A percentile compares a stretch with the other conserved stretches of the same genome.
These are phyloP conservation scores for Bipolaris cookei DNA, from an alignment of 2,329 filamentous ascomycete species.

Conservation along the genomic window DNA sequence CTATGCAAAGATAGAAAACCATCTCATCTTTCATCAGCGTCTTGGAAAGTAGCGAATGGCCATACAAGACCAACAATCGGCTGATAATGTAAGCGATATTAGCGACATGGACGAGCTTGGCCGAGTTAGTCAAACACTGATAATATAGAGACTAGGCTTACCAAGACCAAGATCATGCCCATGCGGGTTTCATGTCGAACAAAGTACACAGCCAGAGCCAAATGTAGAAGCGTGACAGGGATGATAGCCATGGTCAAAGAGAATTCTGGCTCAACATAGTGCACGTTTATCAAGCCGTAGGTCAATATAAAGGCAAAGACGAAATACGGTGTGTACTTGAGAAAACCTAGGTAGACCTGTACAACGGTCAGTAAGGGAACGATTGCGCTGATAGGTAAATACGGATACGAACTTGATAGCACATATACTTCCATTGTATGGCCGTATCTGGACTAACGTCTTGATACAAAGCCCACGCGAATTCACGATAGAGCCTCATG, in stretches of 20 bases:
- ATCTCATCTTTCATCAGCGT: constrained; percentile 34
- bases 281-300: constrained; percentile 31
- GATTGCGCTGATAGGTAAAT: not conserved
- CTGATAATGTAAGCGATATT: constrained; percentile 30
- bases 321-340: constrained; percentile 31
- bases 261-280: constrained; percentile 32
- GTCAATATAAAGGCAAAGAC: constrained; percentile 28
- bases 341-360: constrained; percentile 26
- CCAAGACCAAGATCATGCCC: constrained; percentile 21
- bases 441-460: constrained; percentile 22
- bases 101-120: constrained; percentile 21
- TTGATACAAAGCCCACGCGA: constrained; percentile 29
- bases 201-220: constrained; percentile 19
- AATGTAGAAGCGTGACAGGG: constrained; percentile 22
- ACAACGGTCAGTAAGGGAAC: not conserved
- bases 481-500: constrained; percentile 18
- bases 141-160: constrained; percentile 8
- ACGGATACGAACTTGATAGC: constrained; percentile 18
- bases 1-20: constrained; percentile 25
- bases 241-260: constrained; percentile 33
- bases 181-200: constrained; percentile 20
- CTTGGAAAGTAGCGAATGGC: constrained; percentile 4
- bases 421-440: constrained; percentile 19
- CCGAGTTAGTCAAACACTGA: not conserved
- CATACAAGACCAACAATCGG: constrained; percentile 28